These are phyloP conservation scores for Aspergillus sp. DNA, from an alignment of 2,329 filamentous ascomycete genomes.

Conservation along the genomic window DNA sequence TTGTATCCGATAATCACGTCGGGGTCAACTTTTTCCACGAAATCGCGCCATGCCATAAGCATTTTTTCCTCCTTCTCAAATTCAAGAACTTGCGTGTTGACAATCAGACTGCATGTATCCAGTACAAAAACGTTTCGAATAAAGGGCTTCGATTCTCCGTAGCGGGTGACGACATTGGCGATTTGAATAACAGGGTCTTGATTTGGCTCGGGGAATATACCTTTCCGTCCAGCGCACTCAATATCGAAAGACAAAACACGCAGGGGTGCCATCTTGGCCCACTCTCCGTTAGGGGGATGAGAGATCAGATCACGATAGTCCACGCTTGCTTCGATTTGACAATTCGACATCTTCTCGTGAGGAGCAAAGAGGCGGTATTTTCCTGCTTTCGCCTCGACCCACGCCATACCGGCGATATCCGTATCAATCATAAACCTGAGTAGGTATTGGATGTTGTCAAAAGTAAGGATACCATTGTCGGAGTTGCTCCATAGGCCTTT, in stretches of 20 bases:
- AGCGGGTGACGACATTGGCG: slow-evolving; percentile 89
- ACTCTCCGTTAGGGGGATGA: slow-evolving; percentile 86
- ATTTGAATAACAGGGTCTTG: slow-evolving; percentile 97
- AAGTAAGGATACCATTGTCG: slow-evolving; percentile 76
- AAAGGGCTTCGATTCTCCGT: slow-evolving; percentile 94
- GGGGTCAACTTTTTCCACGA: slow-evolving; percentile 84
- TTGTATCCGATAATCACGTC: slow-evolving; percentile 99
- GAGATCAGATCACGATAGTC: slow-evolving; percentile 81
- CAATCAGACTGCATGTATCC: slow-evolving; percentile 87
- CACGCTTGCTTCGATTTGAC: slow-evolving; percentile 90
- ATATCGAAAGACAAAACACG: slow-evolving; percentile 97
- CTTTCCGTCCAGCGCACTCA: slow-evolving; percentile 95
- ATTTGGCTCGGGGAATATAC: slow-evolving; percentile 91
- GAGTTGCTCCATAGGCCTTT: slow-evolving; percentile 80
- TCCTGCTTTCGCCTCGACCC: slow-evolving; percentile 79
- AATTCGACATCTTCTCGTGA: slow-evolving; percentile 77
- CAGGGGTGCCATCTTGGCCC: slow-evolving; percentile 96
- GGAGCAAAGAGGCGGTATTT: slow-evolving; percentile 70
- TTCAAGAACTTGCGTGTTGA: slow-evolving; percentile 88
- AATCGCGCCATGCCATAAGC: slow-evolving; percentile 90
- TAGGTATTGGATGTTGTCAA: slow-evolving; percentile 94
- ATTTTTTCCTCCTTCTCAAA: slow-evolving; percentile 81
- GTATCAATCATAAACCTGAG: slow-evolving; percentile 98
- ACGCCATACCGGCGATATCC: slow-evolving; percentile 92
- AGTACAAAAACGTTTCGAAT: slow-evolving; percentile 95